These are phyloP conservation scores for Trichophyton schoenleinii DNA, from an alignment of 2,329 filamentous ascomycete genomes.

Conservation along the genomic window DNA sequence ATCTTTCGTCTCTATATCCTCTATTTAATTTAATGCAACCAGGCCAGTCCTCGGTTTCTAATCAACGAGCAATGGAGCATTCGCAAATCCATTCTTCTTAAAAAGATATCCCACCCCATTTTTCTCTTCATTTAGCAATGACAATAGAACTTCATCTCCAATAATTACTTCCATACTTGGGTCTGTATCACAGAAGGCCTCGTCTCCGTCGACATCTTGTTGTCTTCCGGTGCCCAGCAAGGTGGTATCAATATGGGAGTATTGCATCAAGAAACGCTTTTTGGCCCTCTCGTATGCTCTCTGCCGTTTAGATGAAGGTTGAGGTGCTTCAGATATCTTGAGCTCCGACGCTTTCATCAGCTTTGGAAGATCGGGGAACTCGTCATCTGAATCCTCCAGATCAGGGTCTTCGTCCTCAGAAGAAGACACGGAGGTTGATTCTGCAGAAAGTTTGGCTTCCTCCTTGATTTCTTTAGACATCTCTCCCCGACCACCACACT, in stretches of 20 bases:
- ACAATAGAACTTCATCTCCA: slow-evolving; percentile 19
- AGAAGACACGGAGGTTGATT: slow-evolving; percentile 2
- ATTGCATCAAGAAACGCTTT: slow-evolving; percentile 32
- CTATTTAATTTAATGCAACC: too few relatives aligned
- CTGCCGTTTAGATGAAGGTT: slow-evolving; percentile 6
- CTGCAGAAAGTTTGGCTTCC: slow-evolving; percentile 1
- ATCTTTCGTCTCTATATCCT: too few relatives aligned
- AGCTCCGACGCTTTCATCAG: slow-evolving; percentile 32
- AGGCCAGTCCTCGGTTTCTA: background rate
- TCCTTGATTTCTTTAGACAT: slow-evolving; percentile 5
- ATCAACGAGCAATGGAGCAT: background rate
- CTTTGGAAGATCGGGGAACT: slow-evolving; percentile 17
- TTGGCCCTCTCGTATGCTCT: slow-evolving; percentile 19
- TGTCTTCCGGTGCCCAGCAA: slow-evolving; percentile 15
- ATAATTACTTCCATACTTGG: slow-evolving; percentile 11
- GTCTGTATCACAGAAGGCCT: slow-evolving; percentile 4
- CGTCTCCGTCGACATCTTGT: background rate
- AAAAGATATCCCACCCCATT: slow-evolving; percentile 30
- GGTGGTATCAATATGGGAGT: slow-evolving; percentile 31
- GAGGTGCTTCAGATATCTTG: slow-evolving; percentile 15
- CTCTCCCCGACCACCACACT: slow-evolving; percentile 45
- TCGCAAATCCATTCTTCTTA: slow-evolving; percentile 20
- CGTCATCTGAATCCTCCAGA: slow-evolving; percentile 11
- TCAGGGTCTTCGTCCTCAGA: slow-evolving; percentile 16
- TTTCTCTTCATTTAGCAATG: slow-evolving; percentile 27